Evolutionary conservation across 2,329 filamentous ascomycete species (phyloP), one percentile per base, ranked within the genome.

Genomic region (Aspergillus piperis): DNA sequence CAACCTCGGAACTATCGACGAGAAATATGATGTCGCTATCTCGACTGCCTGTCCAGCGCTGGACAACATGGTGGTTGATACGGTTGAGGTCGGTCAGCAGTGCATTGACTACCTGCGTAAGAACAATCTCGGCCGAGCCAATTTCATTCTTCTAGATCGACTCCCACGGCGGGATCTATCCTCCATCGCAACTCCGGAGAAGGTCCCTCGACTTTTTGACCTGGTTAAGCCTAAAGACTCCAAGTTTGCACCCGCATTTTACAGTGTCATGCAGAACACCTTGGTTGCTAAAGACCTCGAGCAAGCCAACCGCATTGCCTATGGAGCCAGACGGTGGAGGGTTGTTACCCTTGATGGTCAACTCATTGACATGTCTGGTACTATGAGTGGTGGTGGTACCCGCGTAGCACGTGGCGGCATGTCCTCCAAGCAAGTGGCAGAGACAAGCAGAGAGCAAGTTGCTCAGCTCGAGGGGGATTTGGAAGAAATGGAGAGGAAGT

Each of bases 61-160:
- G 8, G 92, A 99, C 76, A 96, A 98, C 72, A 93, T 99, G 77
- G 94, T 99, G 8, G 96, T 96, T 0, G 95, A 98, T 70, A 93
- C 91, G 0, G 94, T 98, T 13, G 95, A 98, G 70, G 91, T 92
- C 60, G 95, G 93, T 65, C 95, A 99, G 76, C 93, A 98, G 74
- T 99, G 96, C 76, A 98, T 99, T 64, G 95, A 98, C 72, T 95
- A 99, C 71, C 84, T 99, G 11, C 88, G 95, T 58, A 99, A 98
- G 82, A 99, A 96, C 70, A 97, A 97, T 68, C 87, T 99, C 3
- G 95, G 95, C 11, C 88, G 96, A 69, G 95, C 93, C 61, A 97
- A 97, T 79, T 98, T 99, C 75, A 98, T 99, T 70, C 91, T 95
- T 66, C 84, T 99, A 15, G 92, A 99, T 75, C 92, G 94, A 72